Evolutionary conservation across 2,329 filamentous ascomycete genomes (phyloP).

Genomic region (Grosmannia penicillata): DNA sequence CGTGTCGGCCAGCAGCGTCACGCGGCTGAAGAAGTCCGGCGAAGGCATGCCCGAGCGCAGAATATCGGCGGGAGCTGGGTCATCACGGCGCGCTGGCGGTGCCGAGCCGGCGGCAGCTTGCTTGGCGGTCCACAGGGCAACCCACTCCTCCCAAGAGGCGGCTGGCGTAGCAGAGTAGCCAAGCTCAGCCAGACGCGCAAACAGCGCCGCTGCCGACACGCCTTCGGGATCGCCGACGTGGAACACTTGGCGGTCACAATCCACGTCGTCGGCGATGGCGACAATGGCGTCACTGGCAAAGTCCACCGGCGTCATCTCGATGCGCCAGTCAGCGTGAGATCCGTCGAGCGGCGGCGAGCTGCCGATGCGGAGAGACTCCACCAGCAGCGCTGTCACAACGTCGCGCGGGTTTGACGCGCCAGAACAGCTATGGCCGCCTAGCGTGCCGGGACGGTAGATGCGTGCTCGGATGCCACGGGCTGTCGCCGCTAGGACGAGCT

Average conservation of each 20-base stretch:
- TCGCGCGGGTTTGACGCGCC: constrained; percentile 69
- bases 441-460: constrained; percentile 61
- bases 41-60: constrained; percentile 69
- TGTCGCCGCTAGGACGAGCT: constrained; percentile 55
- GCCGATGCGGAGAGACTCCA: constrained; percentile 62
- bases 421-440: constrained; percentile 61
- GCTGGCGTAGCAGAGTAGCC: constrained; percentile 52
- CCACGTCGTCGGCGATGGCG: constrained; percentile 34
- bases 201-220: constrained; percentile 50
- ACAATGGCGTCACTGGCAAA: constrained; percentile 64
- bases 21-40: constrained; percentile 53
- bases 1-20: constrained; percentile 60
- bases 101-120: constrained; percentile 22
- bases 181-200: constrained; percentile 46
- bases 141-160: constrained; percentile 60
- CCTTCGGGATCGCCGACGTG: constrained; percentile 63
- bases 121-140: constrained; percentile 49
- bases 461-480: constrained; percentile 54
- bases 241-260: constrained; percentile 50
- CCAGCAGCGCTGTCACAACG: constrained; percentile 58
- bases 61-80: constrained; percentile 64
- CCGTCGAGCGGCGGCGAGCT: constrained; percentile 22
- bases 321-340: constrained; percentile 60
- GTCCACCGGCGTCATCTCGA: constrained; percentile 76
- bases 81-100: constrained; percentile 32